Percentiles rank a stretch among this genome's conserved stretches.
These are phyloP conservation scores for Trichosporon asahii DNA, from an alignment of 1,284 basidiomycete species.

Conservation along the genomic window DNA sequence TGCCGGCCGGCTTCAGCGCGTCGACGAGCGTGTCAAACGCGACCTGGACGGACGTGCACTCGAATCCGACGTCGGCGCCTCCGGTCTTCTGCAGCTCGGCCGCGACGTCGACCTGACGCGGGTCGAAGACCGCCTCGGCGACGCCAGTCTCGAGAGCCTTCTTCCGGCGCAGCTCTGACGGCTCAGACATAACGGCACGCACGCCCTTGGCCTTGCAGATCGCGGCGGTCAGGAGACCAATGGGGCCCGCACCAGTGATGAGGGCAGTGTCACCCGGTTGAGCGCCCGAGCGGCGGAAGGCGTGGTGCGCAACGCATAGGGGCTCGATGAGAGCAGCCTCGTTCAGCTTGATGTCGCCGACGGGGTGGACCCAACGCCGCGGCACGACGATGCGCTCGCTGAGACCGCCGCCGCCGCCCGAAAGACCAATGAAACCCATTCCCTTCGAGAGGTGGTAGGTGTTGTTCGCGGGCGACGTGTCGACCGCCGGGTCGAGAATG, in stretches of 20 bases:
- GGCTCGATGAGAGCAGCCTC: slow-evolving; percentile 26
- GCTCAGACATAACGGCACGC: slow-evolving; percentile 20
- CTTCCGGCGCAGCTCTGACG: slow-evolving; percentile 12
- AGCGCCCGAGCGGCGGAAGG: slow-evolving; percentile 18
- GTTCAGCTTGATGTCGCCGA: slow-evolving; percentile 23
- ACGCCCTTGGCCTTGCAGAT: slow-evolving; percentile 25
- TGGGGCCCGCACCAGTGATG: slow-evolving; percentile 21
- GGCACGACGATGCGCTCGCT: slow-evolving; percentile 22
- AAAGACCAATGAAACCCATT: slow-evolving; percentile 26
- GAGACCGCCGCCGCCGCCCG: slow-evolving; percentile 22
- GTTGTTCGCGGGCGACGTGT: slow-evolving; percentile 16
- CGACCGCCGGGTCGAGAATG: slow-evolving; percentile 17
- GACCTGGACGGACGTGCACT: slow-evolving; percentile 22
- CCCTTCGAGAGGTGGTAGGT: slow-evolving; percentile 24
- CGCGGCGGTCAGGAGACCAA: slow-evolving; percentile 23
- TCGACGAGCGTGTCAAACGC: slow-evolving; percentile 23
- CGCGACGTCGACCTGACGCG: slow-evolving; percentile 15
- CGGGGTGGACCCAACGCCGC: slow-evolving; percentile 25
- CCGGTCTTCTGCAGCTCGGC: slow-evolving; percentile 10
- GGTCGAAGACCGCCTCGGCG: slow-evolving; percentile 19
- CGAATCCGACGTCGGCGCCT: slow-evolving; percentile 21
- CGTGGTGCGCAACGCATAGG: slow-evolving; percentile 22
- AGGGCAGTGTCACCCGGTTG: slow-evolving; percentile 23
- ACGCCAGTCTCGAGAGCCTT: slow-evolving; percentile 22
- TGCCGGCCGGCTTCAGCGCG: slow-evolving; percentile 17